Evolutionary conservation across 2,329 filamentous ascomycete genomes (phyloP).

Genomic region (Colletotrichum scovillei): DNA sequence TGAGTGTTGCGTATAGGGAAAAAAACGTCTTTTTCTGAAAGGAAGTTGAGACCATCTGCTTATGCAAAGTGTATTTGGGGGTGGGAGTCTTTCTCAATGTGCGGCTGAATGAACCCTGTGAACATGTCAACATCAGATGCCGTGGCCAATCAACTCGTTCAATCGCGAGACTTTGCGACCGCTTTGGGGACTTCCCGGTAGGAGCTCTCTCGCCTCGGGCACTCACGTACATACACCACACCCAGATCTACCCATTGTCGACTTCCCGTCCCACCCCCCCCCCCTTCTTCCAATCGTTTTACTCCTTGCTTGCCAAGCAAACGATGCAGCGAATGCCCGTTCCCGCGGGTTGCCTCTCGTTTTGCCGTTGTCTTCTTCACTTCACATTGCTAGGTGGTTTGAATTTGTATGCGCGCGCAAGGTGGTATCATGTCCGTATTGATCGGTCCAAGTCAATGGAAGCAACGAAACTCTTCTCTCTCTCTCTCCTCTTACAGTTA

Average conservation of each 20-base stretch:
- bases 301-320: neutral
- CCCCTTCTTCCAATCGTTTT: neutral
- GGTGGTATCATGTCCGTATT: slow-evolving; percentile 30
- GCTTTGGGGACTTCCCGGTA: slow-evolving; percentile 11
- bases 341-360: neutral
- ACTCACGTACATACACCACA: neutral
- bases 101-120: slow-evolving; percentile 16
- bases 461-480: slow-evolving; percentile 11
- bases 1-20: no score
- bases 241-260: neutral
- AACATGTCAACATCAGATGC: slow-evolving; percentile 5
- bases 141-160: neutral
- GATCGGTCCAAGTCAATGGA: neutral
- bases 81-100: neutral
- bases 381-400: neutral
- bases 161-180: slow-evolving; percentile 19
- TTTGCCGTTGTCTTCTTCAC: neutral
- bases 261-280: neutral
- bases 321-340: neutral
- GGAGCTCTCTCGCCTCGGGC: neutral
- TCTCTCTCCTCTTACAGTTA: slow-evolving; percentile 22
- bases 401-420: neutral
- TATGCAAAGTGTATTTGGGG: neutral
- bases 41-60: slow-evolving; percentile 19
- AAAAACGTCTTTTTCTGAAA: neutral